Conservation (phyloP, 2,329 filamentous ascomycete species). For the Chaetomium sp. region DNA sequence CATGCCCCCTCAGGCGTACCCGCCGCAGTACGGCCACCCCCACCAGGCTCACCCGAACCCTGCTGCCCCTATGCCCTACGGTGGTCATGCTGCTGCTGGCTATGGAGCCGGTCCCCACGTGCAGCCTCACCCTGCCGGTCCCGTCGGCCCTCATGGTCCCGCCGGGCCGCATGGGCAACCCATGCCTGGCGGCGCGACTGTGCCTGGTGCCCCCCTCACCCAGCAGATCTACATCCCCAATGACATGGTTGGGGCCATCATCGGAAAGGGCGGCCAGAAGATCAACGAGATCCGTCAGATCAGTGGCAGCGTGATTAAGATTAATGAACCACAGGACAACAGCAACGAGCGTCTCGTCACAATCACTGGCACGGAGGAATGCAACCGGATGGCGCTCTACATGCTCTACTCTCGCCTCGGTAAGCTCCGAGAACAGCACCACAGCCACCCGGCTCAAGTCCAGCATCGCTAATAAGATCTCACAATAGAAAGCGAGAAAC, state of each 20-base stretch:
- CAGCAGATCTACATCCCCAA: conserved; percentile 99
- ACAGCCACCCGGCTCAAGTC: neutral
- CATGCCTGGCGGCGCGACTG: conserved; percentile 58
- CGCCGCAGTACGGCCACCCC: conserved; percentile 72
- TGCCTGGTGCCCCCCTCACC: conserved; percentile 83
- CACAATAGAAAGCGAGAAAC: conserved; percentile 71
- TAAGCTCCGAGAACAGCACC: conserved; percentile 50
- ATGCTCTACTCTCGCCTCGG: conserved; percentile 98
- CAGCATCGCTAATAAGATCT: conserved; percentile 23
- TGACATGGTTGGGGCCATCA: conserved; percentile 99
- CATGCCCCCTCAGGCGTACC: conserved; percentile 69
- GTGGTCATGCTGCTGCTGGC: conserved; percentile 65
- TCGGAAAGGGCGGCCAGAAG: conserved; percentile 97
- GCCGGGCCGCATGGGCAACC: conserved; percentile 74
- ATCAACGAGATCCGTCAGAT: conserved; percentile 99
- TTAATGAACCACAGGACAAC: conserved; percentile 98
- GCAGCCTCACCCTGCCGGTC: conserved; percentile 69
- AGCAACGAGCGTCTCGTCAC: conserved; percentile 98
- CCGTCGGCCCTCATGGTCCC: conserved; percentile 58
- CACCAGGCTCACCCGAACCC: conserved; percentile 64
- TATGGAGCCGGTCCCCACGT: conserved; percentile 82
- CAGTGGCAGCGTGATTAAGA: conserved; percentile 98
- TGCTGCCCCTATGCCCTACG: conserved; percentile 77
- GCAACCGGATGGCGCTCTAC: conserved; percentile 99
- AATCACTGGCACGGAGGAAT: conserved; percentile 95